Base-by-base conservation (phyloP, 2,329 filamentous ascomycete species). In the Colletotrichum neosansevieriae region DNA sequence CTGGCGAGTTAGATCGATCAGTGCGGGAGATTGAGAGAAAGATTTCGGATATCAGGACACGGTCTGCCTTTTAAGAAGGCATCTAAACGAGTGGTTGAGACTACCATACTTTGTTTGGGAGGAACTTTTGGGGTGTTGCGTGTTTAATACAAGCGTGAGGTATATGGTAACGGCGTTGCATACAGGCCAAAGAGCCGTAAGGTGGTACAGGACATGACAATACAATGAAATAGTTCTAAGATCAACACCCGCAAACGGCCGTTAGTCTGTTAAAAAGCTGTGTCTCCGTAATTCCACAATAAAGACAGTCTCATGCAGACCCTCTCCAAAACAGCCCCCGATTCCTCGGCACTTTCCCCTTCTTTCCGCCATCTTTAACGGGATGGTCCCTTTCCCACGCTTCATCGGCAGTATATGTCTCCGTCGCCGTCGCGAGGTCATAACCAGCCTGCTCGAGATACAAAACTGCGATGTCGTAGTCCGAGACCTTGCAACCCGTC, bases 21-120 rank as follows among this genome's bases (percentile, higher is more conserved):
- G 90, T 98, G 63, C 84, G 94, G 74, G 93, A 98, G 81, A 96
- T 99, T 76, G 97, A 99, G 85, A 90, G 96, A 75, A 98, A 98
- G 83, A 95, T 99, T 76, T 94, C 92, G 69, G 86, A 89, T 69
- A 83, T 89, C 56, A 86, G 87, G 56, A 88, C 87, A 40, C 80
- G 87, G 62, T 88, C 86, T 70, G 86, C 87, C 51, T 89, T 89
- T 73, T 89, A 80, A 83, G 15, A 34, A 34, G 15, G 32, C 13
- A 11, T 13, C 5, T 13, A 44, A 12, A 17, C 32, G 19, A 32
- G 58, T 29, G 29, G 42, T 50, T 63, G 29, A 44, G 38, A 49
- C 57, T 45, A 21, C 11, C 24, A 54, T 32, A n/a, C 12, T 9
- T 24, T 59, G 19, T 32, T 17, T 51, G 45, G 44, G 12, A 17